Evolutionary conservation across 2,329 filamentous ascomycete species (phyloP).

Genomic region (Boeremia exigua): DNA sequence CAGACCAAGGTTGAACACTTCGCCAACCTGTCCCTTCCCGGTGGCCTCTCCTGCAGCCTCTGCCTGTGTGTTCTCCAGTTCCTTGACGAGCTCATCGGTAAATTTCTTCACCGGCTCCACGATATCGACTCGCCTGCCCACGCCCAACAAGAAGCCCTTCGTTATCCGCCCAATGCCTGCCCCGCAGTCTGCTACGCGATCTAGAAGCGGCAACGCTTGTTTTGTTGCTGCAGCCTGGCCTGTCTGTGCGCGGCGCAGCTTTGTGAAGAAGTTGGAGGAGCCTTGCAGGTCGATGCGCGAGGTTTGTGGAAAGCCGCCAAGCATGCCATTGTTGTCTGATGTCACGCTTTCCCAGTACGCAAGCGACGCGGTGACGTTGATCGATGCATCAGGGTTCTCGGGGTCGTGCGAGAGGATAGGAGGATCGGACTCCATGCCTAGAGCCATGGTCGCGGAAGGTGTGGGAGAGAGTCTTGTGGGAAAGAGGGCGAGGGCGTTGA

Average conservation of each 20-base stretch:
- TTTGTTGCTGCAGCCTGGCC: constrained; percentile 34
- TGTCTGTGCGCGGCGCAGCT: constrained; percentile 56
- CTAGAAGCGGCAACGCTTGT: constrained; percentile 38
- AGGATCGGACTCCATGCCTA: constrained; percentile 34
- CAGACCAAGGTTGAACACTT: constrained; percentile 74
- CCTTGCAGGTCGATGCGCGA: constrained; percentile 74
- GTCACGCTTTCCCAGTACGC: constrained; percentile 61
- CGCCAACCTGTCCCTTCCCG: constrained; percentile 59
- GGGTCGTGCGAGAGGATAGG: constrained; percentile 25
- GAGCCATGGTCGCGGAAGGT: constrained; percentile 22
- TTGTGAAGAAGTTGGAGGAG: constrained; percentile 71
- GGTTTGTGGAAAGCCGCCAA: constrained; percentile 74
- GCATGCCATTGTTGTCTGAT: constrained; percentile 73
- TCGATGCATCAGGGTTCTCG: constrained; percentile 50
- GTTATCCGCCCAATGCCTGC: constrained; percentile 84
- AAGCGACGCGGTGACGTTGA: constrained; percentile 52
- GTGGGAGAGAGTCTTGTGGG: neutral
- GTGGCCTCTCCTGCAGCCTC: constrained; percentile 29
- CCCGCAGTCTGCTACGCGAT: constrained; percentile 64
- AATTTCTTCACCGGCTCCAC: constrained; percentile 88
- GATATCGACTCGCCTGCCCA: constrained; percentile 77
- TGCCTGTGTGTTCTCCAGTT: constrained; percentile 28
- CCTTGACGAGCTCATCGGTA: constrained; percentile 63
- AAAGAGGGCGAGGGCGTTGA: neutral
- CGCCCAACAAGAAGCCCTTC: constrained; percentile 72